Conservation (phyloP, 768 basidiomycete species). For the Pleurotus djamor region DNA sequence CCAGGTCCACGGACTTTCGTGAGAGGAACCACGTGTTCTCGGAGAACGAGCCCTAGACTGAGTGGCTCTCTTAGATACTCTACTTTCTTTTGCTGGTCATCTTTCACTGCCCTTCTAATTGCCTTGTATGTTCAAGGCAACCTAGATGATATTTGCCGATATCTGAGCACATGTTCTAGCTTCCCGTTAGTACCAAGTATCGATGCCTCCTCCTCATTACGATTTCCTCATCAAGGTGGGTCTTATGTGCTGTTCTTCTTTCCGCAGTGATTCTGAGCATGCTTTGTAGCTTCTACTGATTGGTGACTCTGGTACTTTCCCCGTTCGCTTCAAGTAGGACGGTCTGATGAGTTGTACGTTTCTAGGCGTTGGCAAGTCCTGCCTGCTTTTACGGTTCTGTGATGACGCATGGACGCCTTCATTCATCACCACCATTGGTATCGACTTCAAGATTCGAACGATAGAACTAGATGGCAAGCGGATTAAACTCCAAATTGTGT, state of each 20-base stretch:
- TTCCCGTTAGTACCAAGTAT: constrained; percentile 26
- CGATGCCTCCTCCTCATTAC: constrained; percentile 91
- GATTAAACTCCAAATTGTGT: constrained; percentile 97
- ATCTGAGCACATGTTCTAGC: neutral
- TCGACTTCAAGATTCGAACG: constrained; percentile 99
- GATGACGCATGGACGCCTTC: constrained; percentile 99
- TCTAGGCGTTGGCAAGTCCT: constrained; percentile 93
- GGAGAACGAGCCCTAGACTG: neutral
- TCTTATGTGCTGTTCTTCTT: neutral
- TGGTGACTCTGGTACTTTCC: constrained; percentile 82
- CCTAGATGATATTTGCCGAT: neutral
- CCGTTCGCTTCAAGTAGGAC: constrained; percentile 1
- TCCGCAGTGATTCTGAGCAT: constrained; percentile 8
- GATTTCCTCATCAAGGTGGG: constrained; percentile 94
- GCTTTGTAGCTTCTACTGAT: constrained; percentile 81
- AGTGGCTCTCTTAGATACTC: too few relatives aligned
- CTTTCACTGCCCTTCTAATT: too few relatives aligned
- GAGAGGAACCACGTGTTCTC: neutral
- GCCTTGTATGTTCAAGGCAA: too few relatives aligned
- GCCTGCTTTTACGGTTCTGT: constrained; percentile 93
- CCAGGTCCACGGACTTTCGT: neutral
- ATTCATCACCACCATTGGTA: constrained; percentile 99
- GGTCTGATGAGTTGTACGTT: constrained; percentile 8
- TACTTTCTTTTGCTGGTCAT: neutral
- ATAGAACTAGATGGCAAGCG: constrained; percentile 98